Base-by-base conservation (phyloP, 176 grass and related monocot genomes). In the Cocos nucifera region DNA sequence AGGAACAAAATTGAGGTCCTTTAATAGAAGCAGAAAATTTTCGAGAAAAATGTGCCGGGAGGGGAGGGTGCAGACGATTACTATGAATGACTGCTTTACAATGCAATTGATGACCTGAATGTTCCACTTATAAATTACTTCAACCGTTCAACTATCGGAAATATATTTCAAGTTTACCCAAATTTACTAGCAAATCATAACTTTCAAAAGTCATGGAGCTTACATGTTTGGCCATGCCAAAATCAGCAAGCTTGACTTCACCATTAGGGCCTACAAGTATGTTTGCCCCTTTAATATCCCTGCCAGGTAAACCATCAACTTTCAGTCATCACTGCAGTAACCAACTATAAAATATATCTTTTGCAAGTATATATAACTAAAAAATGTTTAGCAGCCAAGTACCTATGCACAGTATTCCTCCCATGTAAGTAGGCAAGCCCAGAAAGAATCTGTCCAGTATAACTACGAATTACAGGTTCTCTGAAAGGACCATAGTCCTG, bases 161-260 rank as follows among this genome's bases (percentile, higher is more conserved):
- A 35, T 10, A 35, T 10, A 35, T 35, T 35, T 35, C 32, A 35
- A 35, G 32, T 35, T 35, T 9, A 35, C 8, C 32, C 6, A 35
- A 35, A 35, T 44, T 44, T 44, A 44, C 35, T 14, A 44, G 35
- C 35, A 44, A 44, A 44, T 12, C 2, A 2, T 12, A 62, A 48
- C 17, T 49, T 69, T 28, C 22, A n/a, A 16, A 67, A 52, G 66
- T 64, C 16, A 73, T 18, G 54, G 59, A 61, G 25, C 84, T 77
- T 92, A 98, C 93, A 92, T 98, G 88, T 81, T 98, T 98, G 74
- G 93, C 93, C 87, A 98, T 92, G 76, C 93, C 93, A 69, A 98
- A 98, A 79, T 98, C 93, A 79, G 87, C 87, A 78, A 98, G 79
- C 73, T 98, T 98, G 71, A 98, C 76, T 72, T 92, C 93, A 61